These are phyloP conservation scores for Fraxinus latifolia DNA, from an alignment of 305 asterid species.

Conservation along the genomic window DNA sequence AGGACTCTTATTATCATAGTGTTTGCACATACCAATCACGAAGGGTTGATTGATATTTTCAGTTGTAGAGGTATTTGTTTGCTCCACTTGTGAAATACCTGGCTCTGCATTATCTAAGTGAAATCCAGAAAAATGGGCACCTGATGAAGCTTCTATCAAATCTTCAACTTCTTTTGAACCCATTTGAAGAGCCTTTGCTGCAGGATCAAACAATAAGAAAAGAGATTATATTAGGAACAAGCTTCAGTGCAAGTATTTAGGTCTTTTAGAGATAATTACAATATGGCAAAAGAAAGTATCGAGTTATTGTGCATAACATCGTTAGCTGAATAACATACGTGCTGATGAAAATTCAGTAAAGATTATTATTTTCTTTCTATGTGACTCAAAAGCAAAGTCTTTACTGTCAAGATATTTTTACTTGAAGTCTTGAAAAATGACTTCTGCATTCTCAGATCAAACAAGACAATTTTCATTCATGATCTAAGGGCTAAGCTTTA, in stretches of 20 bases:
- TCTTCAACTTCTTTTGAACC: slow-evolving; percentile 82
- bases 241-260: slow-evolving; percentile 7
- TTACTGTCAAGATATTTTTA: slow-evolving; percentile 2
- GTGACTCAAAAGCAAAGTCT: not conserved
- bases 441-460: not conserved
- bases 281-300: not conserved
- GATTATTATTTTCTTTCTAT: not conserved
- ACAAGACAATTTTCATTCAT: not conserved
- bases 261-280: slow-evolving; percentile 15
- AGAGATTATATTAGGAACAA: slow-evolving; percentile 5
- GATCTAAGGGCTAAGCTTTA: slow-evolving; percentile 5
- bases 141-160: slow-evolving; percentile 78
- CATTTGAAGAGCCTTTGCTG: slow-evolving; percentile 44
- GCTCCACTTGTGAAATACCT: slow-evolving; percentile 39
- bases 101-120: slow-evolving; percentile 47
- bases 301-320: not conserved
- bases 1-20: slow-evolving; percentile 10
- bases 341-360: not conserved
- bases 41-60: slow-evolving; percentile 75
- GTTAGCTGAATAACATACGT: not conserved
- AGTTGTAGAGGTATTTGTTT: slow-evolving; percentile 44
- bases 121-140: slow-evolving; percentile 90
- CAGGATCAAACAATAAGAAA: slow-evolving; percentile 13
- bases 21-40: slow-evolving; percentile 61
- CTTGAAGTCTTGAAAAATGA: slow-evolving; percentile 16